Conservation (phyloP, 2,329 filamentous ascomycete genomes). For the Stemphylium vesicarium region DNA sequence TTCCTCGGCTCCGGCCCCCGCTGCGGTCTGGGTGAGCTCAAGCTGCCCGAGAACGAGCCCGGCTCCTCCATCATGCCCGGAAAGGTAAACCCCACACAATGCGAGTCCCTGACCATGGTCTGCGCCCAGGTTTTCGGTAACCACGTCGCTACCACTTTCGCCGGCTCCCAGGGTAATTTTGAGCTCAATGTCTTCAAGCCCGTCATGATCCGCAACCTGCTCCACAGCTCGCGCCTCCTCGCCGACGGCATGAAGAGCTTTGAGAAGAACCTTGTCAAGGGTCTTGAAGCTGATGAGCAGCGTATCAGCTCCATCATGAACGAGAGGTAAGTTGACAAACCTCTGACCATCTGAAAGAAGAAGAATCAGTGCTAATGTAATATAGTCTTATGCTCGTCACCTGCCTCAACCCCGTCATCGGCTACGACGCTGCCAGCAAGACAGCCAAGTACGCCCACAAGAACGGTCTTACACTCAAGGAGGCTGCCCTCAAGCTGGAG, state of each 20-base stretch:
- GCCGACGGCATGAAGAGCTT: constrained; percentile 94
- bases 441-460: constrained; percentile 82
- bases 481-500: constrained; percentile 91
- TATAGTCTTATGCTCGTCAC: constrained; percentile 94
- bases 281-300: constrained; percentile 90
- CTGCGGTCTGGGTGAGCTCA: constrained; percentile 92
- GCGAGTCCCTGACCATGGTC: constrained; percentile 96
- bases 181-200: constrained; percentile 99
- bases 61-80: constrained; percentile 98
- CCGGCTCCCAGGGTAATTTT: constrained; percentile 97
- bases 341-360: neutral
- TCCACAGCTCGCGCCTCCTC: constrained; percentile 88
- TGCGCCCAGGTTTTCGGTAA: constrained; percentile 98
- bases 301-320: constrained; percentile 89
- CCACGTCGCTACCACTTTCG: constrained; percentile 89
- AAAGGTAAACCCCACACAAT: constrained; percentile 99
- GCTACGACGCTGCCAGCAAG: constrained; percentile 45
- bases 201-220: constrained; percentile 89
- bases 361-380: constrained; percentile 18
- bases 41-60: constrained; percentile 96
- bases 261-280: constrained; percentile 88
- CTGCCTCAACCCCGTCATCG: constrained; percentile 58
- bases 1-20: constrained; percentile 96
- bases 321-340: constrained; percentile 73
- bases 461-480: constrained; percentile 92